These are phyloP conservation scores for Coprinopsis marcescibilis DNA, from an alignment of 768 basidiomycete species.

Conservation along the genomic window DNA sequence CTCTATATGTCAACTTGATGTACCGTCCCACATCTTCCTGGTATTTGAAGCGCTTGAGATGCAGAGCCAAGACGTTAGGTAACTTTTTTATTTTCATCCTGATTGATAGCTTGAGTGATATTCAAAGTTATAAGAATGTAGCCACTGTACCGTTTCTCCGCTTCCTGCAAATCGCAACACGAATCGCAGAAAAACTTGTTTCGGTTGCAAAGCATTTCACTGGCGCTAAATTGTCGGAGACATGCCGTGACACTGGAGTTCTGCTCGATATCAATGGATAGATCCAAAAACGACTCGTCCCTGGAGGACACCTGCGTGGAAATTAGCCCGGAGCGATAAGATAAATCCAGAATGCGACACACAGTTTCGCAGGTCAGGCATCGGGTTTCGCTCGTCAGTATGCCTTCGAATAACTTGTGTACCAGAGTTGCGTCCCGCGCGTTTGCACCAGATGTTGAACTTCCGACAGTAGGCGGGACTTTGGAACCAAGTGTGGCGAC, in stretches of 20 bases:
- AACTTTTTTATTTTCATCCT: constrained; percentile 99
- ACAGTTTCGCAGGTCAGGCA: constrained; percentile 98
- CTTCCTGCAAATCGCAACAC: constrained; percentile 95
- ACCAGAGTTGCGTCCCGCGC: constrained; percentile 69
- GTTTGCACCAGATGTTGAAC: constrained; percentile 41
- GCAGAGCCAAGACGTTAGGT: constrained; percentile 91
- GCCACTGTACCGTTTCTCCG: constrained; percentile 97
- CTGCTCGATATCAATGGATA: constrained; percentile 99
- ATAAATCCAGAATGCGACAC: constrained; percentile 21
- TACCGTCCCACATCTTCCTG: constrained; percentile 88
- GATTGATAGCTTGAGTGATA: constrained; percentile 11
- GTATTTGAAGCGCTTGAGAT: constrained; percentile 98
- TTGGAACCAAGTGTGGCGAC: constrained; percentile 48
- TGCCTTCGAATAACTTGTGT: constrained; percentile 90
- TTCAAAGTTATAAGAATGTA: constrained; percentile 19
- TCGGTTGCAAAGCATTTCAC: constrained; percentile 96
- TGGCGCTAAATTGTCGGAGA: constrained; percentile 92
- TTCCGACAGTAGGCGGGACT: constrained; percentile 34
- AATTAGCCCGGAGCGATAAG: constrained; percentile 12
- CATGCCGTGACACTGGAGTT: constrained; percentile 96
- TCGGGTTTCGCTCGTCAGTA: constrained; percentile 92
- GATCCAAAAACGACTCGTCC: constrained; percentile 93
- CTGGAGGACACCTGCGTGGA: constrained; percentile 73
- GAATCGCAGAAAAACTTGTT: constrained; percentile 99
- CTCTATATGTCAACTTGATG: constrained; percentile 94